These are phyloP conservation scores for Inga laurina DNA, from an alignment of 306 rosid genomes.

Conservation along the genomic window DNA sequence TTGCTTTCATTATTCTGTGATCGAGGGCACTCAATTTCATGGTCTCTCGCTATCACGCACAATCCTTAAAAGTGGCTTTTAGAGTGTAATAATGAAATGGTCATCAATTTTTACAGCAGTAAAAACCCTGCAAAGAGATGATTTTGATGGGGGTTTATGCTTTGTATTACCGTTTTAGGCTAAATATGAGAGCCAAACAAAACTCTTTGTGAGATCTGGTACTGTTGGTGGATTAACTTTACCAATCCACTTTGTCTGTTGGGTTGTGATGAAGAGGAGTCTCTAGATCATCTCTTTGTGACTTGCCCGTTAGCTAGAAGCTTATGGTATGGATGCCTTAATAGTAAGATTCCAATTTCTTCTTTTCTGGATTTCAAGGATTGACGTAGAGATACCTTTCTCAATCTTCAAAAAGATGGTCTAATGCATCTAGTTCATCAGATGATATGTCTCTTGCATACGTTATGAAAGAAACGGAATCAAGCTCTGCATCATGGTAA, in stretches of 20 bases:
- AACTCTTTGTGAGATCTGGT: slow-evolving; percentile 7
- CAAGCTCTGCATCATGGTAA: too few relatives aligned
- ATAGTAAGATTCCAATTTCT: too few relatives aligned
- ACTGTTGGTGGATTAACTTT: slow-evolving; percentile 32
- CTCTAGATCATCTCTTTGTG: too few relatives aligned
- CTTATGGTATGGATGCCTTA: too few relatives aligned
- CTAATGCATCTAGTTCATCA: too few relatives aligned
- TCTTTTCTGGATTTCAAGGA: too few relatives aligned
- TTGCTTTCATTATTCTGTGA: slow-evolving; percentile 8
- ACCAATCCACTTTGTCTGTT: slow-evolving; percentile 28
- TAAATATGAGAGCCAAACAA: slow-evolving; percentile 12
- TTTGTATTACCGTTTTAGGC: slow-evolving; percentile 4
- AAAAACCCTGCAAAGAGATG: neutral
- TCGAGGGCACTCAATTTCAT: slow-evolving; percentile 15
- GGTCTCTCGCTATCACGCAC: neutral
- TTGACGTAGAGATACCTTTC: too few relatives aligned
- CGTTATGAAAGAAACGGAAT: too few relatives aligned
- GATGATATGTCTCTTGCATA: too few relatives aligned
- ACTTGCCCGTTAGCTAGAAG: too few relatives aligned
- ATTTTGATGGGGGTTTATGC: neutral
- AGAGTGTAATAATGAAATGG: slow-evolving; percentile 23
- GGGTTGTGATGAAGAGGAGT: too few relatives aligned
- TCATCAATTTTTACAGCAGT: slow-evolving; percentile 25
- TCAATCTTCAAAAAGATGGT: too few relatives aligned
- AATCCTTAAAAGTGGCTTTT: slow-evolving; percentile 3